phyloP scores from a whole-genome alignment of 805 yeast species.

The Starmerella bombicola region DNA sequence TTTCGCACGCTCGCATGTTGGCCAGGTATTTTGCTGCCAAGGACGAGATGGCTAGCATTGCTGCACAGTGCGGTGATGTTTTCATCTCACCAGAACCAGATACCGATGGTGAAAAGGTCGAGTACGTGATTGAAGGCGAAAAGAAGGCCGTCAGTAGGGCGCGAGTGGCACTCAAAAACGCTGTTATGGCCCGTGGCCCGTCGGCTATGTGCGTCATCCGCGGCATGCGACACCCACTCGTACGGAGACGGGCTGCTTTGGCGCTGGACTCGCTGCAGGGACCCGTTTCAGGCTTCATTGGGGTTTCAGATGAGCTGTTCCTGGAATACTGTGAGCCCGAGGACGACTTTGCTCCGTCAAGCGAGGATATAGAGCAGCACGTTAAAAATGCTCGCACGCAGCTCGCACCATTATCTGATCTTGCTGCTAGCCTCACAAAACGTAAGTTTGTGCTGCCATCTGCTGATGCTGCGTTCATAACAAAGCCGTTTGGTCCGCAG shows the following conservation, averaged over 20 bases:
- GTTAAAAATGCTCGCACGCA: constrained; percentile 44
- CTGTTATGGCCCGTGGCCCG: constrained; percentile 65
- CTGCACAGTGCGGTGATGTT: constrained; percentile 32
- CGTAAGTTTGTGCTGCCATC: constrained; percentile 41
- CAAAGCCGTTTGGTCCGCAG: constrained; percentile 37
- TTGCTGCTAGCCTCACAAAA: constrained; percentile 42
- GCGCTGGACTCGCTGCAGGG: constrained; percentile 24
- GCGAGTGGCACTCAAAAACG: constrained; percentile 59
- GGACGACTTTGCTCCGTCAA: constrained; percentile 61
- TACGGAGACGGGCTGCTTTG: constrained; percentile 33
- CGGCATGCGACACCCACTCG: constrained; percentile 35
- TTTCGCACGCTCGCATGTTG: constrained; percentile 62
- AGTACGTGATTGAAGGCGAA: constrained; percentile 50
- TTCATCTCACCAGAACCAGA: constrained; percentile 30
- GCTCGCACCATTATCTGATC: constrained; percentile 46
- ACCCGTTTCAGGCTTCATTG: constrained; percentile 41
- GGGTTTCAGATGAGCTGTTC: constrained; percentile 40
- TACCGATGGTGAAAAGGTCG: constrained; percentile 40
- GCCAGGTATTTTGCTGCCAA: constrained; percentile 44
- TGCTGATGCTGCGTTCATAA: constrained; percentile 45
- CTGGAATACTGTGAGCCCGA: constrained; percentile 41
- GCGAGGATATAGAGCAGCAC: constrained; percentile 43
- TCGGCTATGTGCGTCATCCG: constrained; percentile 48
- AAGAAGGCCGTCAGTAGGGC: constrained; percentile 44
- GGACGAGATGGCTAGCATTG: constrained; percentile 30